Conservation (phyloP, 83 land plant species). For the Diphasiastrum complanatum region DNA sequence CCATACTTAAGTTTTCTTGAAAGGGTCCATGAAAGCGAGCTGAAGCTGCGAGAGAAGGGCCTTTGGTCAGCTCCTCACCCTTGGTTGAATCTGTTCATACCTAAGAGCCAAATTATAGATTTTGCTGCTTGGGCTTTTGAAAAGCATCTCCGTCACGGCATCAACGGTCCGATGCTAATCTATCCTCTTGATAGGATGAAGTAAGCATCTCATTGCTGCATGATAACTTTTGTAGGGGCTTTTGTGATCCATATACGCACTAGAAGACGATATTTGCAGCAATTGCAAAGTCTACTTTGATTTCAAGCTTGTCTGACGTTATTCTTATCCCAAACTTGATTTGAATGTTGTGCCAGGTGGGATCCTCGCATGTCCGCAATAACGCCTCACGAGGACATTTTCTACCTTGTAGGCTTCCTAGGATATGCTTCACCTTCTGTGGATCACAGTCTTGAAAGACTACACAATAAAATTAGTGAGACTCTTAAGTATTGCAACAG, state of each 20-base stretch:
- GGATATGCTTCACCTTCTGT: no score
- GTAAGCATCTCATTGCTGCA: slow-evolving; percentile 20
- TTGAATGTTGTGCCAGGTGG: slow-evolving; percentile 19
- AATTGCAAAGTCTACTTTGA: no score
- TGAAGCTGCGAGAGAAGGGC: slow-evolving; percentile 13
- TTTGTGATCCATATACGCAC: background rate
- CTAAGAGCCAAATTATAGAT: slow-evolving; percentile 20
- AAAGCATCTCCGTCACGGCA: slow-evolving; percentile 17
- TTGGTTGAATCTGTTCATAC: slow-evolving; percentile 36
- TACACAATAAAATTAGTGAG: no score
- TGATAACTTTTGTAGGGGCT: background rate
- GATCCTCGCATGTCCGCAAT: slow-evolving; percentile 20
- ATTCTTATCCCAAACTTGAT: background rate
- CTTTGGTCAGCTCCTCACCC: slow-evolving; percentile 43
- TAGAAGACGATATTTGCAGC: background rate
- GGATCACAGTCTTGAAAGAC: no score
- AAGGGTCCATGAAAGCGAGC: slow-evolving; percentile 26
- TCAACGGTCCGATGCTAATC: slow-evolving; percentile 42
- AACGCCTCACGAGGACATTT: slow-evolving; percentile 23
- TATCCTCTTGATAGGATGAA: slow-evolving; percentile 36
- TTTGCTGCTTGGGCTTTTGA: slow-evolving; percentile 26
- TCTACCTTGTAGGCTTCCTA: slow-evolving; percentile 28
- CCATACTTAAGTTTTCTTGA: slow-evolving; percentile 35
- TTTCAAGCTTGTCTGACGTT: no score
- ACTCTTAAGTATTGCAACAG: no score